Percentiles rank a stretch among this genome's conserved stretches.
Evolutionary conservation across 1,284 basidiomycete species (phyloP).

Genomic region (Heterobasidion annosum): DNA sequence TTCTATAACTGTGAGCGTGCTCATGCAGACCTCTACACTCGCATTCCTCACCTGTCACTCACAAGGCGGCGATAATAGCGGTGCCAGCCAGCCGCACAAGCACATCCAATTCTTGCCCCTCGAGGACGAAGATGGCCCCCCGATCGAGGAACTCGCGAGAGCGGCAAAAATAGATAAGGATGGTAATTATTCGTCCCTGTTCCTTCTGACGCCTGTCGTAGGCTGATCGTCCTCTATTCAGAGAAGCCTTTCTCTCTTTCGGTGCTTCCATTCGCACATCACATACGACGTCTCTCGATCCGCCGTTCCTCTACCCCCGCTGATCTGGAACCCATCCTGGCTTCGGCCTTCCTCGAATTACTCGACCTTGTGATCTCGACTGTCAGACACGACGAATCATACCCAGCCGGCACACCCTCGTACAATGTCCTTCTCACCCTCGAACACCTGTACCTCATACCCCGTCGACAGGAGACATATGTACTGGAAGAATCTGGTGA

Average conservation of each 20-base stretch:
- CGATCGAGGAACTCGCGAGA: conserved; percentile 63
- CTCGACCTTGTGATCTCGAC: conserved; percentile 77
- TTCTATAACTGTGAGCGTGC: conserved; percentile 73
- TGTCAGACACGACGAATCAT: conserved; percentile 52
- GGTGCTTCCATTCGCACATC: conserved; percentile 70
- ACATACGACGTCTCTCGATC: conserved; percentile 55
- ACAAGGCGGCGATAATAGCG: conserved; percentile 69
- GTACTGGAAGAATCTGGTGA: conserved; percentile 40
- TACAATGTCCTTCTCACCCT: conserved; percentile 82
- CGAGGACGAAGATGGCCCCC: conserved; percentile 51
- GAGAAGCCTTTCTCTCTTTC: conserved; percentile 67
- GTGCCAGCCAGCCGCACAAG: conserved; percentile 83
- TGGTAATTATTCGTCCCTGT: conserved; percentile 30
- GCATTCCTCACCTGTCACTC: neutral
- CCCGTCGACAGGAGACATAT: conserved; percentile 54
- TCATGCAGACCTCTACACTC: neutral
- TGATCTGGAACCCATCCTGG: conserved; percentile 47
- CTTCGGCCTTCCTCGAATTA: conserved; percentile 61
- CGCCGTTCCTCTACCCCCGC: conserved; percentile 32
- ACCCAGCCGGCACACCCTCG: conserved; percentile 54
- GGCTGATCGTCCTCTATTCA: conserved; percentile 19
- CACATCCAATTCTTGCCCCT: conserved; percentile 78
- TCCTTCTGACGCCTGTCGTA: neutral
- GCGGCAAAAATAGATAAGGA: conserved; percentile 47
- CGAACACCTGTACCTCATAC: conserved; percentile 78